Percentiles rank a stretch among this genome's conserved stretches.
These are phyloP conservation scores for Lophium mytilinum DNA, from an alignment of 495 filamentous ascomycete species.

Conservation along the genomic window DNA sequence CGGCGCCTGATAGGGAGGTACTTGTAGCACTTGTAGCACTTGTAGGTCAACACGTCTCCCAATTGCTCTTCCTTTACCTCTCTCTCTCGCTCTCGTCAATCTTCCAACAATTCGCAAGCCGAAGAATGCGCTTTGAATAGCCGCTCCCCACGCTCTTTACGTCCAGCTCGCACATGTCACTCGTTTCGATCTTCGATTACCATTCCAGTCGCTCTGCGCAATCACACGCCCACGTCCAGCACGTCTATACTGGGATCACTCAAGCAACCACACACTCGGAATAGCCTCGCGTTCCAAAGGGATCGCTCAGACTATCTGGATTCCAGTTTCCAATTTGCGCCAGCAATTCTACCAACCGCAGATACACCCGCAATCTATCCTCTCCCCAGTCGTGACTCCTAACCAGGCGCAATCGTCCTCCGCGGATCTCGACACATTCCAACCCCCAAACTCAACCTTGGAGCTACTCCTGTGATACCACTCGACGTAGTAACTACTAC, in stretches of 20 bases:
- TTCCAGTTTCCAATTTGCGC: neutral
- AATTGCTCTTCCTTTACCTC: neutral
- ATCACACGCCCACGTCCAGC: neutral
- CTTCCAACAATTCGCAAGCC: neutral
- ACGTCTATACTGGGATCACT: neutral
- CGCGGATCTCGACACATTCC: too few relatives aligned
- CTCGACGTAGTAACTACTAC: too few relatives aligned
- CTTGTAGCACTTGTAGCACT: neutral
- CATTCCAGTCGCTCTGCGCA: conserved; percentile 4
- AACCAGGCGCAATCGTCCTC: too few relatives aligned
- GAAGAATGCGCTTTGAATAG: conserved; percentile 17
- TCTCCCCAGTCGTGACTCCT: too few relatives aligned
- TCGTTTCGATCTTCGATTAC: conserved; percentile 12
- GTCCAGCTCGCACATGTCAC: neutral
- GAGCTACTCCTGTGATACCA: too few relatives aligned
- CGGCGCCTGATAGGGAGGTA: neutral
- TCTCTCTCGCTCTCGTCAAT: neutral
- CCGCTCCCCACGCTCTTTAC: conserved; percentile 3
- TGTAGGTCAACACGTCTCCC: neutral
- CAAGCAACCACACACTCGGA: neutral
- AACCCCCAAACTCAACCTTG: too few relatives aligned
- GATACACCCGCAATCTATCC: too few relatives aligned
- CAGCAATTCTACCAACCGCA: neutral
- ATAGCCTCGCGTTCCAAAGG: too few relatives aligned
- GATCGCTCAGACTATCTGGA: too few relatives aligned